Percentiles rank a stretch among this genome's conserved stretches.
These are phyloP conservation scores for Phyllostachys edulis DNA, from an alignment of 176 grass and related monocot species.

Conservation along the genomic window DNA sequence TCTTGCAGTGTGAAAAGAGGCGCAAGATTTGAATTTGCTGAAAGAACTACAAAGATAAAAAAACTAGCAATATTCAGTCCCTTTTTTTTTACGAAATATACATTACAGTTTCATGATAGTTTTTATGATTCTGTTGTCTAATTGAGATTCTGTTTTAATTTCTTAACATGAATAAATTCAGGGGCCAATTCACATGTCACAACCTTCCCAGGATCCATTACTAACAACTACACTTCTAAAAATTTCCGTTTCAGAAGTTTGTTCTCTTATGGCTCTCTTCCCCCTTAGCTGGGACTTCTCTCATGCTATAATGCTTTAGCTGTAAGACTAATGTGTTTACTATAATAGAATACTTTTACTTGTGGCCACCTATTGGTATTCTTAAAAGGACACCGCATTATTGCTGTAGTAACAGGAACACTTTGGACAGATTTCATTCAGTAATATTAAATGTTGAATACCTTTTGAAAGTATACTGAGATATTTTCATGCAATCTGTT, in stretches of 20 bases:
- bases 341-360: neutral
- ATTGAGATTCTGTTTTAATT: neutral
- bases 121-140: neutral
- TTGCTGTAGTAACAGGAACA: neutral
- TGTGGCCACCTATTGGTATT: neutral
- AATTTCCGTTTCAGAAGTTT: neutral
- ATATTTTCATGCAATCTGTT: neutral
- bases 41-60: slow-evolving; percentile 6
- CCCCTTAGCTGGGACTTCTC: neutral
- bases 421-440: neutral
- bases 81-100: neutral
- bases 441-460: neutral
- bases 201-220: neutral
- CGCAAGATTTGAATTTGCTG: neutral
- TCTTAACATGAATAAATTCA: slow-evolving; percentile 4
- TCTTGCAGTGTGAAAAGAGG: neutral
- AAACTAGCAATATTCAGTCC: neutral
- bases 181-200: neutral
- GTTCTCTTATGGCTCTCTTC: neutral
- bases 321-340: neutral
- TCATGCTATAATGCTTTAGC: neutral
- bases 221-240: neutral
- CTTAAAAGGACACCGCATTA: neutral
- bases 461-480: neutral
- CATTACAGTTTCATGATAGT: neutral